Conservation (phyloP, 352 stramenopile genomes). For the Phytophthora vignae region DNA sequence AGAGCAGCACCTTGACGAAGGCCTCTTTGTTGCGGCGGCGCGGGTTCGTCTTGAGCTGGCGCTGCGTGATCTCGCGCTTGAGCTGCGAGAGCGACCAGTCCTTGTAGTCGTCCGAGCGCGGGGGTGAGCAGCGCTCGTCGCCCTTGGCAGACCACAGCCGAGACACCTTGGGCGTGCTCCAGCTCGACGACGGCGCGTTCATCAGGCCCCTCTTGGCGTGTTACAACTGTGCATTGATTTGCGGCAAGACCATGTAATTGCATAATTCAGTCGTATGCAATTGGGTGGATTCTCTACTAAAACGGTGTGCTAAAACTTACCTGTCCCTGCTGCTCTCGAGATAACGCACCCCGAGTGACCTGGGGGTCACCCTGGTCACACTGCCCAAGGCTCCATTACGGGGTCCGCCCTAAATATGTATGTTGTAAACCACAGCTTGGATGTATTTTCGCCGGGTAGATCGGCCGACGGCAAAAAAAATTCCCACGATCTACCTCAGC, state of each 20-base stretch:
- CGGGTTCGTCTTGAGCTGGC: constrained; percentile 53
- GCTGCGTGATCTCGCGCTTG: constrained; percentile 64
- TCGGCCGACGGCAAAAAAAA: too few relatives aligned
- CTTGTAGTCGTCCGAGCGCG: constrained; percentile 63
- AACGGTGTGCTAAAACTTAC: background rate
- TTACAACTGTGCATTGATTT: background rate
- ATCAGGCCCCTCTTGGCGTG: constrained; percentile 12
- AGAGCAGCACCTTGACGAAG: constrained; percentile 49
- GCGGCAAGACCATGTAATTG: background rate
- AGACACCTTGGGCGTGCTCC: constrained; percentile 42
- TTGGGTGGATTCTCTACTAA: background rate
- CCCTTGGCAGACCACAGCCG: constrained; percentile 52
- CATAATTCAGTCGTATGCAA: background rate
- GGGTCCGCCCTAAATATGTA: too few relatives aligned
- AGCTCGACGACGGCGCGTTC: constrained; percentile 32
- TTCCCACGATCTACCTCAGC: too few relatives aligned
- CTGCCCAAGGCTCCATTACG: too few relatives aligned
- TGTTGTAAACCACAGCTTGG: too few relatives aligned
- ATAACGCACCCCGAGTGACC: too few relatives aligned
- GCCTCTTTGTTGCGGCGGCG: constrained; percentile 56
- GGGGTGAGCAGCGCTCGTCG: constrained; percentile 50
- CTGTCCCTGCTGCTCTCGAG: too few relatives aligned
- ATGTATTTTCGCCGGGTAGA: too few relatives aligned
- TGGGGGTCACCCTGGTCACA: too few relatives aligned
- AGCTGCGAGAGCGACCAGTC: constrained; percentile 61